phyloP scores from a whole-genome alignment of 2,329 filamentous ascomycete genomes.

The Phyllachora maydis region DNA sequence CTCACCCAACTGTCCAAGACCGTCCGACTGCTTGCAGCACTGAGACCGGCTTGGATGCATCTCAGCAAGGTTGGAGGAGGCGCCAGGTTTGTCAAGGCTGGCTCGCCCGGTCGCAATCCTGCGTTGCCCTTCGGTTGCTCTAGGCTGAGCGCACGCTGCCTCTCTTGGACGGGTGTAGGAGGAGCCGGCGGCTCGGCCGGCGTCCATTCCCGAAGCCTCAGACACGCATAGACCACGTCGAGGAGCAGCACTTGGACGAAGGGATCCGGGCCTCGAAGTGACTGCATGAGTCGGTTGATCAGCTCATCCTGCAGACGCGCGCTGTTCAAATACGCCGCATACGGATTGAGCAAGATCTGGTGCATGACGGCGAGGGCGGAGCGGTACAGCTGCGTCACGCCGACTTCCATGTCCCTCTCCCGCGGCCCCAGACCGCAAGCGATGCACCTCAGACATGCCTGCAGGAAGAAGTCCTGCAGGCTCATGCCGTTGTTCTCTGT shows the following conservation, averaged over 20 bases:
- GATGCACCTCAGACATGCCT: constrained; percentile 43
- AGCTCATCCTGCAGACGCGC: constrained; percentile 50
- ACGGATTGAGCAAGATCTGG: constrained; percentile 45
- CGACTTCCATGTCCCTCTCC: constrained; percentile 17
- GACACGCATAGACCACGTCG: constrained; percentile 52
- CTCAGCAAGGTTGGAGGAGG: constrained; percentile 58
- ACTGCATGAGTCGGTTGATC: constrained; percentile 43
- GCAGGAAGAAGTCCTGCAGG: constrained; percentile 47
- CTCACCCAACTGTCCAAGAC: constrained; percentile 83
- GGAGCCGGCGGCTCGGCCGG: constrained; percentile 18
- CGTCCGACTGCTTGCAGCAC: constrained; percentile 48
- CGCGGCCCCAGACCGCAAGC: constrained; percentile 16
- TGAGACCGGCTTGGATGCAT: constrained; percentile 65
- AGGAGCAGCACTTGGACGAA: constrained; percentile 60
- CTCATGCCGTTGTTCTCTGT: constrained; percentile 33
- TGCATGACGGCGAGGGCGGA: constrained; percentile 49
- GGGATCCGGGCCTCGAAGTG: constrained; percentile 39
- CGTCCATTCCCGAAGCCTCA: constrained; percentile 39
- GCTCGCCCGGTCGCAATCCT: too few species aligned
- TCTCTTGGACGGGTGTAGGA: constrained; percentile 25
- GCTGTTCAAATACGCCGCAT: constrained; percentile 33
- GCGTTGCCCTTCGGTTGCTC: too few species aligned
- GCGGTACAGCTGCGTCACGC: constrained; percentile 48
- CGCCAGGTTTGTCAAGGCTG: constrained; percentile 20
- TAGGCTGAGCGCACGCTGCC: constrained; percentile 17